These are phyloP conservation scores for Coprinopsis sp. DNA, from an alignment of 768 basidiomycete genomes.

Conservation along the genomic window DNA sequence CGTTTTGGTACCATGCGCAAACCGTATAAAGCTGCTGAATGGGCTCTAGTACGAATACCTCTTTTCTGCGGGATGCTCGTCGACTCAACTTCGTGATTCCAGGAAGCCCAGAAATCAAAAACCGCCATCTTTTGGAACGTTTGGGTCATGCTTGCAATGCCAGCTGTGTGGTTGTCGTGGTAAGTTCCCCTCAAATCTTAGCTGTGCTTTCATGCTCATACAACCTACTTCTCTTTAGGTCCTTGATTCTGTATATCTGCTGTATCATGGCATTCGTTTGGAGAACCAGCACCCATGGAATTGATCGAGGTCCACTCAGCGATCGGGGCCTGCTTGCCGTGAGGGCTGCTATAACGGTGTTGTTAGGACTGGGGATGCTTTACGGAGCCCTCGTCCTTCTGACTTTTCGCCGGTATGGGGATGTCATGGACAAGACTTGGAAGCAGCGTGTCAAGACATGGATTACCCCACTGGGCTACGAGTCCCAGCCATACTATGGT, in stretches of 20 bases:
- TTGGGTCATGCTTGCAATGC: conserved; percentile 64
- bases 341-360: conserved; percentile 43
- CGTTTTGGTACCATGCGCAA: too few species aligned
- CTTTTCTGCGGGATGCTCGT: too few species aligned
- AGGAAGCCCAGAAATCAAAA: conserved; percentile 47
- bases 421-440: conserved; percentile 25
- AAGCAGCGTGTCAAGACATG: conserved; percentile 17
- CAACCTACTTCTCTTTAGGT: conserved; percentile 28
- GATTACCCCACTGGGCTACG: background rate
- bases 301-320: conserved; percentile 16
- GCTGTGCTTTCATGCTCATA: background rate
- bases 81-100: too few species aligned
- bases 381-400: conserved; percentile 48
- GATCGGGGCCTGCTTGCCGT: conserved; percentile 23
- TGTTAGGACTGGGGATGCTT: conserved; percentile 48
- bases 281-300: conserved; percentile 41
- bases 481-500: background rate
- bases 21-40: too few species aligned
- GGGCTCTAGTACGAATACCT: too few species aligned
- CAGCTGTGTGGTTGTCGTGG: conserved; percentile 63
- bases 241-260: conserved; percentile 52
- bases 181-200: conserved; percentile 15
- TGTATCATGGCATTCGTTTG: conserved; percentile 60
- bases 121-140: conserved; percentile 50
- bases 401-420: conserved; percentile 49